Conservation (phyloP, 2,329 filamentous ascomycete species). For the Exophiala aquamarina region DNA sequence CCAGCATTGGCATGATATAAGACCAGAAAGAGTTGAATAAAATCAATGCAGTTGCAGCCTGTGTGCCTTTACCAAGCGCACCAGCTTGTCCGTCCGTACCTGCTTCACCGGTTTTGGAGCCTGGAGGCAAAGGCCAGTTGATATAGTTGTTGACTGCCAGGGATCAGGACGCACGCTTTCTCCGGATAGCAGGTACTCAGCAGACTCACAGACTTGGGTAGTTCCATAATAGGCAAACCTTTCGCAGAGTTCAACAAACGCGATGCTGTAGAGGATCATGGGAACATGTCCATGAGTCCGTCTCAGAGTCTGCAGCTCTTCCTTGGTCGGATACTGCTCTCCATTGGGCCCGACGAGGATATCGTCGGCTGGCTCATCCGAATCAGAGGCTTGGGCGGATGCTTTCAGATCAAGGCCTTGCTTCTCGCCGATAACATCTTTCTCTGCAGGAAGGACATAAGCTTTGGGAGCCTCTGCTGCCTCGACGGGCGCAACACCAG, state of each 20-base stretch:
- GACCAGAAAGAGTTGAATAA: slow-evolving; percentile 63
- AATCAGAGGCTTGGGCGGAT: background rate
- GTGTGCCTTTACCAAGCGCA: slow-evolving; percentile 59
- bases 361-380: background rate
- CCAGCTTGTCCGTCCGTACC: slow-evolving; percentile 47
- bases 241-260: slow-evolving; percentile 73
- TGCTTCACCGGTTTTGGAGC: slow-evolving; percentile 56
- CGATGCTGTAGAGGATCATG: slow-evolving; percentile 67
- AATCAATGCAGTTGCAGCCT: slow-evolving; percentile 53
- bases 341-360: slow-evolving; percentile 11
- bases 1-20: slow-evolving; percentile 60
- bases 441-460: background rate
- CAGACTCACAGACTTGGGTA: slow-evolving; percentile 60
- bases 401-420: background rate
- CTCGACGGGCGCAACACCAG: slow-evolving; percentile 8
- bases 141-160: slow-evolving; percentile 59
- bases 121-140: slow-evolving; percentile 47
- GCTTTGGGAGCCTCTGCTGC: slow-evolving; percentile 3
- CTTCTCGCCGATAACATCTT: slow-evolving; percentile 2
- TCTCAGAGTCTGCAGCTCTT: slow-evolving; percentile 15
- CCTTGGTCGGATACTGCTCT: slow-evolving; percentile 21
- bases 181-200: background rate
- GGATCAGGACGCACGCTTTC: background rate
- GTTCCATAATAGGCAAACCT: slow-evolving; percentile 77
- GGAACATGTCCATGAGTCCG: slow-evolving; percentile 55